Evolutionary conservation across 2,329 filamentous ascomycete genomes (phyloP).

Genomic region (Domatiomyces catenatus): DNA sequence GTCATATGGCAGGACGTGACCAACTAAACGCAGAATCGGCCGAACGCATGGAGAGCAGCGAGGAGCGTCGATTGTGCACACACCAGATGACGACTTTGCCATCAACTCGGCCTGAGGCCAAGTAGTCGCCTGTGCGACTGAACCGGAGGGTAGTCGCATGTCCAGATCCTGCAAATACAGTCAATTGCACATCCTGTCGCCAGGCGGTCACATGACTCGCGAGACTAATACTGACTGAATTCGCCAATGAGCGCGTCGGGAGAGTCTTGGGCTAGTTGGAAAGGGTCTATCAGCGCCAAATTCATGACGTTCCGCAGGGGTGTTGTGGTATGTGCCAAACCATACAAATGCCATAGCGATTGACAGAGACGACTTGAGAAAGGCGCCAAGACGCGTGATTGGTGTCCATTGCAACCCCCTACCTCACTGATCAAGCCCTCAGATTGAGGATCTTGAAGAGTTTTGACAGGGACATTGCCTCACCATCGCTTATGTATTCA

Average conservation of each 20-base stretch:
- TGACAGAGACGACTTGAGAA: neutral
- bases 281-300: constrained; percentile 55
- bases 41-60: neutral
- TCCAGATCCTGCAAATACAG: constrained; percentile 35
- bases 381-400: neutral
- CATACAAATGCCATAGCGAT: neutral
- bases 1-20: neutral
- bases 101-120: constrained; percentile 83
- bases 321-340: neutral
- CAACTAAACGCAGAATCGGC: neutral
- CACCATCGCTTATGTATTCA: too few relatives aligned
- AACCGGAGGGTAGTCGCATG: constrained; percentile 62
- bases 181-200: neutral
- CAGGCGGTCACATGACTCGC: neutral
- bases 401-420: too few relatives aligned
- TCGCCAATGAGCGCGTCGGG: constrained; percentile 79
- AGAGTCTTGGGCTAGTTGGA: constrained; percentile 63
- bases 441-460: too few relatives aligned
- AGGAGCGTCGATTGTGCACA: neutral
- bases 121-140: constrained; percentile 84
- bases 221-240: constrained; percentile 49
- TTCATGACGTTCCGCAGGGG: constrained; percentile 40
- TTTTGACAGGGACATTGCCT: too few relatives aligned
- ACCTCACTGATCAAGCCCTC: too few relatives aligned
- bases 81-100: constrained; percentile 74